Conservation (phyloP, 140 eudicot species). For the Flaveria floridana region DNA sequence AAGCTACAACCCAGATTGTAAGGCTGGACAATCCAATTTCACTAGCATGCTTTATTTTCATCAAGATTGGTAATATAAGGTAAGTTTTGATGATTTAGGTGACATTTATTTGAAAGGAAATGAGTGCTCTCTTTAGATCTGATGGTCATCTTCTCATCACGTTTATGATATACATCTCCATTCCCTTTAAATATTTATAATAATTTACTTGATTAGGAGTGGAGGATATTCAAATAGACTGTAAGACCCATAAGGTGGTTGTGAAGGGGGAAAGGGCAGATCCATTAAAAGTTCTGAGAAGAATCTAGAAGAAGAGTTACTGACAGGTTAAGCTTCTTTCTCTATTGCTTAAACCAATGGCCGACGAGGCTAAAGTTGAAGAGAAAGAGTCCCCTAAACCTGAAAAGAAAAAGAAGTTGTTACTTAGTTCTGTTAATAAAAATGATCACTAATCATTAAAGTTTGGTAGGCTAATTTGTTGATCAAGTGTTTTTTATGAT, state of each 20-base stretch:
- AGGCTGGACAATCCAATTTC: no score
- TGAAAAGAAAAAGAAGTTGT: constrained; percentile 76
- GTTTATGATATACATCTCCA: not conserved
- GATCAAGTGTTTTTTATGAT: constrained; percentile 14
- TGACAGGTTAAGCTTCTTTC: constrained; percentile 80
- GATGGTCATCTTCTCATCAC: constrained; percentile 27
- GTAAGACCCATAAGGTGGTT: constrained; percentile 79
- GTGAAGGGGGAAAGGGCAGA: constrained; percentile 96
- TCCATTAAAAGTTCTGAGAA: constrained; percentile 74
- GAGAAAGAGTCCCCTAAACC: constrained; percentile 54
- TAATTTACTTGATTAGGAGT: constrained; percentile 48
- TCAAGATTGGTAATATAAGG: no score
- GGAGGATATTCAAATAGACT: constrained; percentile 80
- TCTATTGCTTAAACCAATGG: constrained; percentile 73
- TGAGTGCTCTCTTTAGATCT: constrained; percentile 38
- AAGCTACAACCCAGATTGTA: no score
- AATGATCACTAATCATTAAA: not conserved
- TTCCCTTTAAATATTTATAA: constrained; percentile 17
- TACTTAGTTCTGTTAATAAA: not conserved
- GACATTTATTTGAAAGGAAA: not conserved
- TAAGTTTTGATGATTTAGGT: no score
- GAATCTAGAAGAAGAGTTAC: constrained; percentile 83
- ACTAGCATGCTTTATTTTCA: no score
- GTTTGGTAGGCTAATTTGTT: not conserved
- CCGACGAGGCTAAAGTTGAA: constrained; percentile 56